A percentile compares a stretch with the other conserved stretches of the same genome.
These are phyloP conservation scores for Penicillium verhagenii DNA, from an alignment of 495 filamentous ascomycete species.

Conservation along the genomic window DNA sequence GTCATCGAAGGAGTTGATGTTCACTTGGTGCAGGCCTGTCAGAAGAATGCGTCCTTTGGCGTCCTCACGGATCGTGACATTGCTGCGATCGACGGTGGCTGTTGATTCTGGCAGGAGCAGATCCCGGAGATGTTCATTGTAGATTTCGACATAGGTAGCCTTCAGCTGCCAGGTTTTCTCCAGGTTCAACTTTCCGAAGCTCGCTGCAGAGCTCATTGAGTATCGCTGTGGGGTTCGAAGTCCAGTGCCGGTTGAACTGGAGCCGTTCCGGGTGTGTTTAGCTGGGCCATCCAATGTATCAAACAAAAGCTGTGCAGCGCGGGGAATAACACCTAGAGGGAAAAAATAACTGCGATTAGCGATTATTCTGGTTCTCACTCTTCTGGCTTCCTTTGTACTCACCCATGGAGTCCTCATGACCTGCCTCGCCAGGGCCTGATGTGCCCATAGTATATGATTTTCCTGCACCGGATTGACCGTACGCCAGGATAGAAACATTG, in stretches of 20 bases:
- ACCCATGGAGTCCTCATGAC: conserved; percentile 77
- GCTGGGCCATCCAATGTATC: conserved; percentile 68
- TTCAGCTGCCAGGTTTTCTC: conserved; percentile 93
- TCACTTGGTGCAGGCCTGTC: conserved; percentile 83
- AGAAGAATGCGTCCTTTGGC: conserved; percentile 92
- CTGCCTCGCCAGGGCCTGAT: conserved; percentile 80
- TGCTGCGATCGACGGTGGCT: conserved; percentile 63
- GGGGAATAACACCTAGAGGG: conserved; percentile 79
- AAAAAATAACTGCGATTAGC: conserved; percentile 4
- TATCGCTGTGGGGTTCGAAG: conserved; percentile 80
- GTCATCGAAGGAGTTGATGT: conserved; percentile 90
- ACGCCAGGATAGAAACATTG: conserved; percentile 97
- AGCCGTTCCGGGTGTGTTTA: conserved; percentile 49
- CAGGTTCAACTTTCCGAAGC: conserved; percentile 43
- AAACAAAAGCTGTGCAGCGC: conserved; percentile 84
- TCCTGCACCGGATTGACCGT: conserved; percentile 98
- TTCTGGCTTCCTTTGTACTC: conserved; percentile 17
- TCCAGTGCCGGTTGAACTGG: conserved; percentile 74
- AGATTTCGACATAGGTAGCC: conserved; percentile 98
- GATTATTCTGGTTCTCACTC: conserved; percentile 1
- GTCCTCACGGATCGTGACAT: conserved; percentile 88
- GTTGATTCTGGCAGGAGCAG: conserved; percentile 78
- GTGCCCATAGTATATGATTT: conserved; percentile 99
- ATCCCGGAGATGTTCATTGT: conserved; percentile 94
- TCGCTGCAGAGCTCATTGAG: conserved; percentile 60